Evolutionary conservation across 2,329 filamentous ascomycete species (phyloP).

Genomic region (Sporothrix variecibatus): DNA sequence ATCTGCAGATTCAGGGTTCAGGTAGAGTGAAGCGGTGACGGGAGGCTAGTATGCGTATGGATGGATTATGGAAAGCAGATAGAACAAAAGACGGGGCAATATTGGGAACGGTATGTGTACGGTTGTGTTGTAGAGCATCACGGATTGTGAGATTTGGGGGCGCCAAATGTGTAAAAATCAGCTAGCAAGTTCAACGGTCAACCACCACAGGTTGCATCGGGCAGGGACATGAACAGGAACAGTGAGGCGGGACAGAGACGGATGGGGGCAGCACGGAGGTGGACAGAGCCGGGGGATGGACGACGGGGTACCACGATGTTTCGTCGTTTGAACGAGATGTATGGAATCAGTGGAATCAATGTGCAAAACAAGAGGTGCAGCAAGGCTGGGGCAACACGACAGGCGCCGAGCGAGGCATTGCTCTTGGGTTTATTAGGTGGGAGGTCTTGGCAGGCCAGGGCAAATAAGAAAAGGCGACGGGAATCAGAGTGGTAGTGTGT

Average conservation of each 20-base stretch:
- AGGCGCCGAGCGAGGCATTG: constrained; percentile 13
- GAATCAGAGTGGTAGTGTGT: not conserved
- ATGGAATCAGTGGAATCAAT: constrained; percentile 11
- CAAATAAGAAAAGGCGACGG: not conserved
- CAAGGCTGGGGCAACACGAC: constrained; percentile 3
- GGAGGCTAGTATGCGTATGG: not conserved
- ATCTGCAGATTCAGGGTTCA: not conserved
- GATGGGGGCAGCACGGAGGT: not conserved
- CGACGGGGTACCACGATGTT: not conserved
- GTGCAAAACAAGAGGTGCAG: not conserved
- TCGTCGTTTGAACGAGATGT: not conserved
- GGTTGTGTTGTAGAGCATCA: not conserved
- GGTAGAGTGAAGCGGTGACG: constrained; percentile 9
- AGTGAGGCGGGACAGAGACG: not conserved
- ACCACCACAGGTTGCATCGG: not conserved
- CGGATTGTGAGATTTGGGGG: not conserved
- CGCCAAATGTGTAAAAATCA: not conserved
- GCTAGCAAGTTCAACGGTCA: not conserved
- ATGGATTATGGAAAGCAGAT: not conserved
- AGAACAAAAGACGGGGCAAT: not conserved
- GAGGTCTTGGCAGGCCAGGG: constrained; percentile 15
- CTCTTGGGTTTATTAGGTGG: not conserved
- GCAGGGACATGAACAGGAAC: not conserved
- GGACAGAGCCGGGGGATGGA: not conserved
- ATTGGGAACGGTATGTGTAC: not conserved